Evolutionary conservation across 495 filamentous ascomycete genomes (phyloP).

Genomic region (Hypomontagnella monticulosa): DNA sequence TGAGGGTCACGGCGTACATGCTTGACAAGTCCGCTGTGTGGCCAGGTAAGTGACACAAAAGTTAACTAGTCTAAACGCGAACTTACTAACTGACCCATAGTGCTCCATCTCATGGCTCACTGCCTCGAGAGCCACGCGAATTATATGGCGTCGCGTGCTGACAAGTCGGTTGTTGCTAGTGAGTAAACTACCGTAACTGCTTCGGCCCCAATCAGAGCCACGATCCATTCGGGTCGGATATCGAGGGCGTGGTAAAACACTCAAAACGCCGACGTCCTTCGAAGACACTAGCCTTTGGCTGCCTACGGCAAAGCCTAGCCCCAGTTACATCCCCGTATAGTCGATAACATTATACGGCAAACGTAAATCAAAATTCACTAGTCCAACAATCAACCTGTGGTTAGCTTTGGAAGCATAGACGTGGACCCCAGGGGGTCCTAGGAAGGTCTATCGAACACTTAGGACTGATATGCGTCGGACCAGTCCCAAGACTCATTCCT

Average conservation of each 20-base stretch:
- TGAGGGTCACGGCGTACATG: slow-evolving; percentile 87
- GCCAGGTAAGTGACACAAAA: slow-evolving; percentile 72
- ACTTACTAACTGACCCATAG: slow-evolving; percentile 51
- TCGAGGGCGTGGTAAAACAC: neutral
- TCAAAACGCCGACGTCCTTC: neutral
- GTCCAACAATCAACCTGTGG: neutral
- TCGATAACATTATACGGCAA: neutral
- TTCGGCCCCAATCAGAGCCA: slow-evolving; percentile 1
- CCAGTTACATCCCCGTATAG: neutral
- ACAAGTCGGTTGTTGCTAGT: slow-evolving; percentile 65
- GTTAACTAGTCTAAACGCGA: too few relatives aligned
- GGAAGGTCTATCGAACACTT: neutral
- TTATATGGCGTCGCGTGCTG: slow-evolving; percentile 75
- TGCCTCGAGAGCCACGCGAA: slow-evolving; percentile 86
- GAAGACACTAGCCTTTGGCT: neutral
- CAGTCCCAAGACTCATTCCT: neutral
- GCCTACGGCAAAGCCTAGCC: neutral
- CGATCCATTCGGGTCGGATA: slow-evolving; percentile 20
- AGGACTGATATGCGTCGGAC: neutral
- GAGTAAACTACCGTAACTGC: slow-evolving; percentile 24
- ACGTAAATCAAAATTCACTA: too few relatives aligned
- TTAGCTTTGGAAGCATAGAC: neutral
- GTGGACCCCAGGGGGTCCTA: neutral
- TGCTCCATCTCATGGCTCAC: slow-evolving; percentile 87
- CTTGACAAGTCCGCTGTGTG: slow-evolving; percentile 90